phyloP scores from a whole-genome alignment of 306 rosid genomes.

The Trichosanthes truncata region DNA sequence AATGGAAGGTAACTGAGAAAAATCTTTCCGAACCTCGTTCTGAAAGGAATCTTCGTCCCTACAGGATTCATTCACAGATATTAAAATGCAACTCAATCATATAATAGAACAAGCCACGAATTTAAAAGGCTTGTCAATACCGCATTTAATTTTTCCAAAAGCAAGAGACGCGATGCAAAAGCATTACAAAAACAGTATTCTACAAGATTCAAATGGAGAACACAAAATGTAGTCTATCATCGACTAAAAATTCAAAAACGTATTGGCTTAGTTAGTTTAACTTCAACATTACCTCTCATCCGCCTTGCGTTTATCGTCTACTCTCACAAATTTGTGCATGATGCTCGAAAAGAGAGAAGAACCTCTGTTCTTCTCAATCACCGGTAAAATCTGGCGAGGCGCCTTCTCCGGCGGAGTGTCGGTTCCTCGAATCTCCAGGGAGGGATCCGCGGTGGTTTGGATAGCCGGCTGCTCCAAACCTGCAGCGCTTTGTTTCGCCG shows the following conservation, averaged over 20 bases:
- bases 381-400: slow-evolving; percentile 57
- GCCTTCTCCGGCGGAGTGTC: slow-evolving; percentile 96
- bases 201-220: neutral
- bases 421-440: slow-evolving; percentile 56
- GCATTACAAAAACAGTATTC: neutral
- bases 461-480: slow-evolving; percentile 12
- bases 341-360: slow-evolving; percentile 60
- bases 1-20: slow-evolving; percentile 6
- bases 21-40: slow-evolving; percentile 12
- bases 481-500: slow-evolving; percentile 8
- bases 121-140: neutral
- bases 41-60: slow-evolving; percentile 34
- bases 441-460: slow-evolving; percentile 12
- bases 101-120: neutral
- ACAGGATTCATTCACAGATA: slow-evolving; percentile 6
- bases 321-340: slow-evolving; percentile 71
- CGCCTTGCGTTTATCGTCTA: slow-evolving; percentile 25
- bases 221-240: neutral
- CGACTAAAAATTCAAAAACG: neutral
- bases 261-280: neutral
- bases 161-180: neutral
- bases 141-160: neutral
- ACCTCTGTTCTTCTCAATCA: slow-evolving; percentile 23
- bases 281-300: slow-evolving; percentile 40
- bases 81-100: neutral